These are phyloP conservation scores for Rosa lucieae DNA, from an alignment of 306 rosid genomes.

Conservation along the genomic window DNA sequence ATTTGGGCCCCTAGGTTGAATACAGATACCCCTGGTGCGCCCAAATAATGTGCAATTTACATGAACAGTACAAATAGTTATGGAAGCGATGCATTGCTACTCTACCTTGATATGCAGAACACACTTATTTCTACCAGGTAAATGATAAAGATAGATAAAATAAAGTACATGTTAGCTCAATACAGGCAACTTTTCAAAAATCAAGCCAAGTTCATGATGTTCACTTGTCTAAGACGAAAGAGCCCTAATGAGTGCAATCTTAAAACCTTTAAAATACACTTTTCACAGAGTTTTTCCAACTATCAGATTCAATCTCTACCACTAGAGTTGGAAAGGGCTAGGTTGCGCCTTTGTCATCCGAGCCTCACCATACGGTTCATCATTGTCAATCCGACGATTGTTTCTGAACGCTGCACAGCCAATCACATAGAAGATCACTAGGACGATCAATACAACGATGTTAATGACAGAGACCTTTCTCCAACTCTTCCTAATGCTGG, in stretches of 20 bases:
- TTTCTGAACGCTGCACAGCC: conserved; percentile 81
- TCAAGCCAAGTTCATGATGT: not conserved
- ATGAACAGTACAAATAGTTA: not conserved
- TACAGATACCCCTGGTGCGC: no score
- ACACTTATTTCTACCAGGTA: not conserved
- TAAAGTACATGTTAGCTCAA: not conserved
- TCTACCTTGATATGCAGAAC: not conserved
- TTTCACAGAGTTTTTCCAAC: conserved; percentile 16
- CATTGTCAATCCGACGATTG: conserved; percentile 70
- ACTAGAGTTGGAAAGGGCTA: conserved; percentile 48
- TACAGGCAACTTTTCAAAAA: conserved; percentile 9
- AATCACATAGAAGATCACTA: conserved; percentile 63
- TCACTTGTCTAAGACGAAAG: conserved; percentile 2
- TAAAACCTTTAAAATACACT: conserved; percentile 6
- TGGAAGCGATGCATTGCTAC: not conserved
- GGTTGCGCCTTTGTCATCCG: conserved; percentile 87
- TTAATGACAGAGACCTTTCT: conserved; percentile 86
- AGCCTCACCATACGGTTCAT: conserved; percentile 70
- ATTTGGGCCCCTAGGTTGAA: no score
- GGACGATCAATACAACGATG: conserved; percentile 66
- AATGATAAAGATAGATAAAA: not conserved
- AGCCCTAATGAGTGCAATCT: conserved; percentile 9
- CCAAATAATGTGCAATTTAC: no score
- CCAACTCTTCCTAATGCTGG: conserved; percentile 86
- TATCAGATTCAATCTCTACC: not conserved